Base-by-base conservation (phyloP, 495 filamentous ascomycete species). In the Talaromyces trachyspermus region DNA sequence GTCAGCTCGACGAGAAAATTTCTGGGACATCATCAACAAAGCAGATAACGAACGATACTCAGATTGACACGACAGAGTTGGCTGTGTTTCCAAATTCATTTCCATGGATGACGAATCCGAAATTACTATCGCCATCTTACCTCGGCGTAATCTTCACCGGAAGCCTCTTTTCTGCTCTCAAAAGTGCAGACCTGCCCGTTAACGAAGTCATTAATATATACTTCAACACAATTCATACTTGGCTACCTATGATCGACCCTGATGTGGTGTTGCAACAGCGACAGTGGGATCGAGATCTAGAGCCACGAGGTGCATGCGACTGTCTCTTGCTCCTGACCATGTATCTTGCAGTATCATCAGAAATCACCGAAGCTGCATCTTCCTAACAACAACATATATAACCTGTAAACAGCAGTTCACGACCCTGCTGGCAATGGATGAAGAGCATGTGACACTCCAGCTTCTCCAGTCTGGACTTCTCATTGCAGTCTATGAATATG, bases 381-480 rank as follows among this genome's bases (percentile, higher is more conserved):
- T 11, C 26, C 26, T 5, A 29, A 29, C 26, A 29, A 29, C 26
- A 29, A 11, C 26, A 29, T 29, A 29, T 29, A 5, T 29, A 29
- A 29, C 26, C 26, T 29, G 26, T 29, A 29, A 29, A 29, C 26
- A 29, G 26, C 26, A 29, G 26, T 29, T 29, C 26, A 29, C 26
- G 5, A 29, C 26, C 26, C 26, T 29, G 26, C 26, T 29, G 26
- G 26, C 26, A 29, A 29, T 29, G 26, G 26, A 29, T 29, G 26
- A 29, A 29, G 26, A 29, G 26, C 26, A 29, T 29, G 26, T 59
- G 0, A 57, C 58, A 1, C 29, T 66, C 9, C 49, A 49, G 27
- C 49, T 67, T 0, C 49, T 65, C 22, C 64, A 70, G 46, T 55
- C 60, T 7, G 60, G 61, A 1, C 46, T 68, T 3, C 36, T 70